Base-by-base conservation (phyloP, 805 yeast genomes). In the Candida adriatica region DNA sequence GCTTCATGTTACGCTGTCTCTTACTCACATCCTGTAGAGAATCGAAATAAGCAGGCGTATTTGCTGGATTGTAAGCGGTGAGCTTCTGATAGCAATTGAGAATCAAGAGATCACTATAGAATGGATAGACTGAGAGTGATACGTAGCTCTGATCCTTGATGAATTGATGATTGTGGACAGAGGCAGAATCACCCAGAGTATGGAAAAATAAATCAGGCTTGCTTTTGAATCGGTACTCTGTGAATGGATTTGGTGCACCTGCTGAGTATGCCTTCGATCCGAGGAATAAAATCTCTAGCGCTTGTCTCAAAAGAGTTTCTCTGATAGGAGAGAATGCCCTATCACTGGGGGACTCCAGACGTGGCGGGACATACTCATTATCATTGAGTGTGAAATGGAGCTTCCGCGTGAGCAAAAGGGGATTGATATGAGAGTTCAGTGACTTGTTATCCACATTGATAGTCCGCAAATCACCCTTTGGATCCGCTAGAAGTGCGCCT, bases 371-470 rank as follows among this genome's bases (percentile, higher is more conserved):
- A 31, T 65, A 61, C 18, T 57, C 59, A 6, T 56, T 52, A 11
- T 47, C 36, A 2, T 45, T 45, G 6, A 56, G 41, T 11, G 53
- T 48, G 48, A 80, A 79, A 3, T 59, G 57, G 23, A 78, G 59
- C 33, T 62, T 70, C 1, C 60, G 44, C 3, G 65, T 49, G 14
- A 86, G 57, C 31, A 82, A 56, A 0, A 58, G 52, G 2, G 80
- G 64, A 40, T 80, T 75, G 5, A 83, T 52, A 34, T 73, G 73
- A 3, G 81, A 60, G 39, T 71, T 75, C 35, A 81, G 55, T 2
- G 67, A 58, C 11, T 73, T 61, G 38, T 68, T 69, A n/a, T 58
- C 52, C 4, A 72, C 53, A 38, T 67, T 62, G 23, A 86, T 76
- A 0, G 80, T 73, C 45, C 72, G 77, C 3, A 63, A 55, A 8